Percentiles rank a stretch among this genome's conserved stretches.
phyloP scores from a whole-genome alignment of 192 early-diverging fungal genomes.

The Dissophora ornata region DNA sequence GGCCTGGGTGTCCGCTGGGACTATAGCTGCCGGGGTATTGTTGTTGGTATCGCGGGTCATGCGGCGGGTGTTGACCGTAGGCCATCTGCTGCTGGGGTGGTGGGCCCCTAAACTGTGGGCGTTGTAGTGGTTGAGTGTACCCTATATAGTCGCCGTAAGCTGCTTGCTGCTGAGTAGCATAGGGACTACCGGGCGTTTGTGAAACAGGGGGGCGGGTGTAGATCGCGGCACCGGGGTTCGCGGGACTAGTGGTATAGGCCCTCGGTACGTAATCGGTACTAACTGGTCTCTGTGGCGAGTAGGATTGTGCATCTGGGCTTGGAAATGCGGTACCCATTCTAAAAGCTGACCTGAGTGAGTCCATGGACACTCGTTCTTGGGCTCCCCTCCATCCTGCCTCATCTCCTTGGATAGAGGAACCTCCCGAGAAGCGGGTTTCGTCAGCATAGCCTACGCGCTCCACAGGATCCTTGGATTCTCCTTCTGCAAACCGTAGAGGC shows the following conservation, averaged over 20 bases:
- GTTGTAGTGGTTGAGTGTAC: background rate
- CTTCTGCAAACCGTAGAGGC: constrained; percentile 31
- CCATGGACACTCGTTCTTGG: no score
- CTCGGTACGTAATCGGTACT: background rate
- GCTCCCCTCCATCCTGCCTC: no score
- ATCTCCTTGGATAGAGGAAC: background rate
- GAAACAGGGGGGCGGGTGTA: background rate
- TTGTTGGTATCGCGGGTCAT: constrained; percentile 22
- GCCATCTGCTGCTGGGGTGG: constrained; percentile 9
- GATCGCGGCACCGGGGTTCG: background rate
- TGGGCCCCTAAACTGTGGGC: constrained; percentile 18
- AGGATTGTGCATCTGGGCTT: background rate
- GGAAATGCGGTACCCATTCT: no score
- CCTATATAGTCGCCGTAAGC: background rate
- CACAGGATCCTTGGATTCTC: constrained; percentile 40
- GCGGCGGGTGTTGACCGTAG: constrained; percentile 23
- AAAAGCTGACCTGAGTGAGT: background rate
- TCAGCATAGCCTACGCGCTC: constrained; percentile 45
- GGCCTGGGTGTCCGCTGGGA: background rate
- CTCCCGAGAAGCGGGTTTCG: constrained; percentile 38
- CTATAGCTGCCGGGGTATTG: constrained; percentile 2
- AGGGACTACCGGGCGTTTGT: background rate
- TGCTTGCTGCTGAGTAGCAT: background rate
- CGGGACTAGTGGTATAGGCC: background rate
- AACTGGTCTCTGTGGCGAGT: background rate